Evolutionary conservation across 208 protist genomes (phyloP), one percentile per base, ranked within the genome.

Genomic region (Leptomonas seymouri): DNA sequence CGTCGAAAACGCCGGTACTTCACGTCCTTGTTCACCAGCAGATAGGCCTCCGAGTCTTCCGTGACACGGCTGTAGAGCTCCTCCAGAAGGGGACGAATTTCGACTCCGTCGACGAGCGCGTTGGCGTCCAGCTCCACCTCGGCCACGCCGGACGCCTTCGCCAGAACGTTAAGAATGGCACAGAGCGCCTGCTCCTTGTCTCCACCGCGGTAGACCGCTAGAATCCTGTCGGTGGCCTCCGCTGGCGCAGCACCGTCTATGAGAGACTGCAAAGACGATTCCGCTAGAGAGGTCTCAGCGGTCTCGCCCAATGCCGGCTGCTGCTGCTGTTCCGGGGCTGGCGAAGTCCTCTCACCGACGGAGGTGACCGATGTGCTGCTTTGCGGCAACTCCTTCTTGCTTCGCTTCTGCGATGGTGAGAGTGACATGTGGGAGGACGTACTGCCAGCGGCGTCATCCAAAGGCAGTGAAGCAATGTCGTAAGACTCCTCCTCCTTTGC

Each of bases 41-140:
- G 70, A 61, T 95, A 97, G 30, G 84, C 81, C 15, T 80, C 71
- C n/a, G 84, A 86, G 62, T 90, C 74, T 67, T 82, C 68, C 1
- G 84, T 84, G n/a, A 93, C 83, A 30, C 84, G 85, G 18, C 80
- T 86, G 58, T 93, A 97, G 31, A 95, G 80, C 67, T 93, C 89
- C 34, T 97, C 89, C n/a, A 97, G 81, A 20, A 95, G 53, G 23
- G 90, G 66, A 14, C 59, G 71, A 23, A 95, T 82, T 48, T 93
- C 84, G 30, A 79, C 79, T 28, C 81, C 86, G 20, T 92, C 87
- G 6, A 69, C 72, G 20, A 97, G 60, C 27, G 81, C 86, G 42
- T 59, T 74, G 42, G 48, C 59, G 31, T 91, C 85, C 31, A 95
- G 66, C 80, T 95, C 89, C 18, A 86, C 89, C 30, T 91, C 76